These are phyloP conservation scores for Scenedesmus sp. DNA, from an alignment of 163 green algal species.

Conservation along the genomic window DNA sequence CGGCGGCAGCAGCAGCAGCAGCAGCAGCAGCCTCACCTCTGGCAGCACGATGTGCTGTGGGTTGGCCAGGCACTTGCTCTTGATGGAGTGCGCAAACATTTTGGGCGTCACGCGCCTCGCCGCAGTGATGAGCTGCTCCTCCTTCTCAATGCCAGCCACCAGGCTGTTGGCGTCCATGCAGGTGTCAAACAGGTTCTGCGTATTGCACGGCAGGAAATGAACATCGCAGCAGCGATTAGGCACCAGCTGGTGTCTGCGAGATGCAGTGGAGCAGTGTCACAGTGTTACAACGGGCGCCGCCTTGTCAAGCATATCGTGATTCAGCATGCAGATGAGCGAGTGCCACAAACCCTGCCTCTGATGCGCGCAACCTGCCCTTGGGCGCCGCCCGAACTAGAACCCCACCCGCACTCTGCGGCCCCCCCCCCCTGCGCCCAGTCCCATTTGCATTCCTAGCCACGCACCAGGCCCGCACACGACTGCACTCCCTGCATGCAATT, in stretches of 20 bases:
- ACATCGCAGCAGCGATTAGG: neutral
- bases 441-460: too few species aligned
- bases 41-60: constrained; percentile 89
- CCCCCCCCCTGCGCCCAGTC: too few species aligned
- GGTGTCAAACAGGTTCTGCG: constrained; percentile 65
- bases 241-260: neutral
- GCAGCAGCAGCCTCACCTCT: constrained; percentile 65
- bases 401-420: too few species aligned
- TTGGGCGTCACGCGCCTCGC: constrained; percentile 77
- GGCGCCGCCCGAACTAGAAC: too few species aligned
- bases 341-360: too few species aligned
- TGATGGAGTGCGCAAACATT: constrained; percentile 80
- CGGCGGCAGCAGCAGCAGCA: neutral
- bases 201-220: neutral
- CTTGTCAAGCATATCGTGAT: too few species aligned
- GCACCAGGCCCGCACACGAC: too few species aligned
- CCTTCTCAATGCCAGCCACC: constrained; percentile 47
- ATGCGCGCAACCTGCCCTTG: too few species aligned
- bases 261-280: too few species aligned
- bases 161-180: constrained; percentile 72
- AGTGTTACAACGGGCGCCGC: too few species aligned
- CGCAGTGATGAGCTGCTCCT: constrained; percentile 34
- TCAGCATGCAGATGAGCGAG: too few species aligned
- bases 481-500: too few species aligned
- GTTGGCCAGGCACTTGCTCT: constrained; percentile 67